phyloP scores from a whole-genome alignment of 495 filamentous ascomycete species.

The Neurospora sp. region DNA sequence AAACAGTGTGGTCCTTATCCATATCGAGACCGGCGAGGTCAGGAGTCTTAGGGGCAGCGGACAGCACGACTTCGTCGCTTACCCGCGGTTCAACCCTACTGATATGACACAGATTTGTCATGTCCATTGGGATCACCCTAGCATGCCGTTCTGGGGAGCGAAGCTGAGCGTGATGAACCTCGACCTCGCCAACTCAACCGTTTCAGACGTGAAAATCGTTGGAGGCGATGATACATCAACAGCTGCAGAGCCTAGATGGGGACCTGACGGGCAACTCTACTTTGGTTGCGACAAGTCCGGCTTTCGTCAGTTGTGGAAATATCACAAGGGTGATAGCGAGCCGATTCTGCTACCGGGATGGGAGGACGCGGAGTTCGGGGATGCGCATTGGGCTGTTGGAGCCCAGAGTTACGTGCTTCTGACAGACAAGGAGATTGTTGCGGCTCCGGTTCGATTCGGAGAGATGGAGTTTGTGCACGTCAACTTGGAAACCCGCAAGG shows the following conservation, averaged over 20 bases:
- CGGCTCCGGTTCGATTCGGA: constrained; percentile 19
- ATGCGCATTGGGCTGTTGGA: constrained; percentile 29
- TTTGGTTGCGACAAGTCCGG: constrained; percentile 33
- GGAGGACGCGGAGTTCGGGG: constrained; percentile 31
- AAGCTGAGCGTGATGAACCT: constrained; percentile 14
- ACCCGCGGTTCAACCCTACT: constrained; percentile 34
- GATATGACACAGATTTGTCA: constrained; percentile 34
- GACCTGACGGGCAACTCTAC: constrained; percentile 31
- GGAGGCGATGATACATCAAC: constrained; percentile 21
- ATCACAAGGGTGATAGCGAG: constrained; percentile 2
- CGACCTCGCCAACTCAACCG: not conserved
- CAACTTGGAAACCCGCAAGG: constrained; percentile 14
- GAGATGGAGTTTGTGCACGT: constrained; percentile 20
- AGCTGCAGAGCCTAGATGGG: constrained; percentile 37
- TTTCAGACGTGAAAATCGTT: constrained; percentile 12
- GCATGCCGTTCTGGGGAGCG: constrained; percentile 40
- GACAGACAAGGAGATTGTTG: constrained; percentile 24
- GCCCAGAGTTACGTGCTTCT: constrained; percentile 29
- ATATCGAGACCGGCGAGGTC: constrained; percentile 16
- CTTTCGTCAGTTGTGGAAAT: constrained; percentile 32
- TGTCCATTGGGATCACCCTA: constrained; percentile 42
- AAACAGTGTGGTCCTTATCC: constrained; percentile 28
- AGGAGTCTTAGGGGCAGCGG: constrained; percentile 9
- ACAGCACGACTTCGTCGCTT: constrained; percentile 40
- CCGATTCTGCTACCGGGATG: constrained; percentile 22